Percentiles rank a stretch among this genome's conserved stretches.
phyloP scores from a whole-genome alignment of 257 asterid species.

The Solanum neorickii region DNA sequence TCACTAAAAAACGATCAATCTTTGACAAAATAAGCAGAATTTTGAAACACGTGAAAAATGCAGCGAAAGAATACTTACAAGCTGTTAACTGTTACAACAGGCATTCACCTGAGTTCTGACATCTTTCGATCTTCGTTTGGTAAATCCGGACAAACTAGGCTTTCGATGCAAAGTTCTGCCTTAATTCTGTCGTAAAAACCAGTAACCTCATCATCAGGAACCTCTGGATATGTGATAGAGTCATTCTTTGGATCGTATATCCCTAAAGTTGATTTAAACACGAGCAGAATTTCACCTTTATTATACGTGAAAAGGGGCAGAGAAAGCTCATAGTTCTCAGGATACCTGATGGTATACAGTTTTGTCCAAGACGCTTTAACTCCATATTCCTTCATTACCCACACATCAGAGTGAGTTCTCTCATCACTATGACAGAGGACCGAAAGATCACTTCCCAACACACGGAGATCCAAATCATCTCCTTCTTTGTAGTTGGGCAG shows the following conservation, averaged over 20 bases:
- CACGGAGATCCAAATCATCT: constrained; percentile 15
- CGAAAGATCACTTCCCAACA: constrained; percentile 16
- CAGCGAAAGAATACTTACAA: neutral
- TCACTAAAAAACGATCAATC: neutral
- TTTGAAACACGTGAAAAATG: neutral
- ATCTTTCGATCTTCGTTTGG: neutral
- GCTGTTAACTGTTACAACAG: neutral
- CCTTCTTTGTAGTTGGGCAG: constrained; percentile 12
- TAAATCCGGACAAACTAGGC: neutral
- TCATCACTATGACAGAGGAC: constrained; percentile 2
- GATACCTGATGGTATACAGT: constrained; percentile 17
- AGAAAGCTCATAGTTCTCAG: neutral
- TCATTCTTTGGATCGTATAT: constrained; percentile 17
- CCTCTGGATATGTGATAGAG: constrained; percentile 14
- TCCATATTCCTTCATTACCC: constrained; percentile 40
- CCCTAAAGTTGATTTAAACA: constrained; percentile 8
- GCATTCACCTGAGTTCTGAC: neutral
- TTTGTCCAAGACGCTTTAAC: constrained; percentile 24
- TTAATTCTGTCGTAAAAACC: neutral
- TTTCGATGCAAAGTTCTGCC: constrained; percentile 19
- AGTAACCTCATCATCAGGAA: neutral
- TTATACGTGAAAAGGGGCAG: constrained; percentile 14
- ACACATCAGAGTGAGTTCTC: constrained; percentile 23
- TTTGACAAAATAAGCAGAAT: neutral
- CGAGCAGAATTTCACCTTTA: constrained; percentile 26